Base-by-base conservation (phyloP, 768 basidiomycete genomes). In the Phanerochaete carnosa region DNA sequence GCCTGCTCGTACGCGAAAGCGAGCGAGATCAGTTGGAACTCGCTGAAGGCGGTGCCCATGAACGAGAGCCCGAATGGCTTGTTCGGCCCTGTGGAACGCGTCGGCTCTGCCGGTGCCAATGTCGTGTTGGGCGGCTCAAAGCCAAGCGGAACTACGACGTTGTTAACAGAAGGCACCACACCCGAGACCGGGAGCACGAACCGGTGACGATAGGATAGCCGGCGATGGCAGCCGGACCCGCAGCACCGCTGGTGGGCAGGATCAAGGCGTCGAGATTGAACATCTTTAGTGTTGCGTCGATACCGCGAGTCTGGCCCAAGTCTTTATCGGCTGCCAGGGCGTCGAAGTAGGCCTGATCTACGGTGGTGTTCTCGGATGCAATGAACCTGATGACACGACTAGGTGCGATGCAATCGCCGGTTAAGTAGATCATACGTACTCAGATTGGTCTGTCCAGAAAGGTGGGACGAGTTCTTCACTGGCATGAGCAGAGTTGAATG, bases 141-240 rank as follows among this genome's bases (percentile, higher is more conserved):
- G 3, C 85, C 86, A 2, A 87, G 76, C 2, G 87, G 86, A 12
- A 88, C 86, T 69, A 45, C 16, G 2, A n/a, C n/a, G n/a, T n/a
- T n/a, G n/a, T n/a, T n/a, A n/a, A n/a, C n/a, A n/a, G n/a, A n/a
- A n/a, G n/a, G n/a, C n/a, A n/a, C n/a, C n/a, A n/a, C n/a, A n/a
- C n/a, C n/a, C n/a, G n/a, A n/a, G 33, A 15, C 33, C 7, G 33
- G 5, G 8, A 16, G 16, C 3, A 45, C 62, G 28, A 11, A 82
- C 85, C 84, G n/a, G 86, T 86, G 32, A 86, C 75, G 52, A 86
- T 82, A 1, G 87, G 86, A 62, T 87, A 87, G 15, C 86, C 87
- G 8, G 83, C 82, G 55, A 86, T 80, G 2, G 85, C 86, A 75
- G 70, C 64, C 8, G 68, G 59, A 29, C 56, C 64, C 0, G 69